A percentile compares a stretch with the other conserved stretches of the same genome.
Evolutionary conservation across 148 eudicot species (phyloP).

Genomic region (Gaultheria prostrata): DNA sequence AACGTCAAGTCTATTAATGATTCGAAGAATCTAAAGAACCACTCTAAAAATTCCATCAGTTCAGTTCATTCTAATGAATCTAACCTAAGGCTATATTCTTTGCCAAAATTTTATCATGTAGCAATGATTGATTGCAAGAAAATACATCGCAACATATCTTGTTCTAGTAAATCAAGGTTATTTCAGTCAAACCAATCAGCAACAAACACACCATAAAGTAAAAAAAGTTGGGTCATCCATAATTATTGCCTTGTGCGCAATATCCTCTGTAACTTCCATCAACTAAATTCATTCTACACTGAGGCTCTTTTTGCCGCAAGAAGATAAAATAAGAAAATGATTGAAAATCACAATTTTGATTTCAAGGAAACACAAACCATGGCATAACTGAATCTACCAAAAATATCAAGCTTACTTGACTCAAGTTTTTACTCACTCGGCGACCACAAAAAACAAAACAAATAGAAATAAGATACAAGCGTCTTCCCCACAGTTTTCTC

Average conservation of each 20-base stretch:
- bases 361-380: constrained; percentile 1
- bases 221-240: no score
- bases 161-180: no score
- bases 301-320: not conserved
- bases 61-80: not conserved
- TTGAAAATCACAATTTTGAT: not conserved
- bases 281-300: no score
- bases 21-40: not conserved
- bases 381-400: not conserved
- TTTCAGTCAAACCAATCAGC: no score
- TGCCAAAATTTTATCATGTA: no score
- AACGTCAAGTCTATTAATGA: no score
- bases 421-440: not conserved
- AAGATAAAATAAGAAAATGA: not conserved
- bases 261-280: no score
- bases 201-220: no score
- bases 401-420: not conserved
- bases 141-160: no score
- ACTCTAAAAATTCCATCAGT: not conserved
- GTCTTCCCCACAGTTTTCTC: not conserved
- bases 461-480: not conserved
- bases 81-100: no score
- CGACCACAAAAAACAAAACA: not conserved
- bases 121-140: no score
- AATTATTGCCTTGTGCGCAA: no score